Percentiles rank a stretch among this genome's conserved stretches.
phyloP scores from a whole-genome alignment of 108 stramenopile genomes.

The Skeletonema tropicum region DNA sequence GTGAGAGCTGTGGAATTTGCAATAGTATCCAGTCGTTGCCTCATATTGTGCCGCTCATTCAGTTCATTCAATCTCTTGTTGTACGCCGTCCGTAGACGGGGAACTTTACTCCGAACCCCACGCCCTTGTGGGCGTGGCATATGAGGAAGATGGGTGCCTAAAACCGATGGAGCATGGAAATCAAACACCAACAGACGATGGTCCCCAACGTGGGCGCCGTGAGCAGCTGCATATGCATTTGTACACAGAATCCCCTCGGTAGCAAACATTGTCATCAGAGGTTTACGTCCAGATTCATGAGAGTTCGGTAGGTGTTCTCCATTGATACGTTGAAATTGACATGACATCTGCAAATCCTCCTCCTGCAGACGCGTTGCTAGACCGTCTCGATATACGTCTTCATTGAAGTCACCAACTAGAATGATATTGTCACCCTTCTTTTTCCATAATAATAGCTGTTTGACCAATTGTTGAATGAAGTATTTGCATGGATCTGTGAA shows the following conservation, averaged over 20 bases:
- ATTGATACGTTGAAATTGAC: not conserved
- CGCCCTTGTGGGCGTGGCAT: not conserved
- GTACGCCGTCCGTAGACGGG: slow-evolving; percentile 2
- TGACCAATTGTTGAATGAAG: not conserved
- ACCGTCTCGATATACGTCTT: not conserved
- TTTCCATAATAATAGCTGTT: not conserved
- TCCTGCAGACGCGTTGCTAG: not conserved
- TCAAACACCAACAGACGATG: slow-evolving; percentile 19
- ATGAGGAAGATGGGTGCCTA: slow-evolving; percentile 7
- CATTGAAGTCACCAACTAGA: slow-evolving; percentile 5
- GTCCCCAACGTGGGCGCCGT: slow-evolving; percentile 22
- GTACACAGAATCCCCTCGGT: not conserved
- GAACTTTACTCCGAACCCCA: slow-evolving; percentile 1
- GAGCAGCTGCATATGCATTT: not conserved
- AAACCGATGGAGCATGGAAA: slow-evolving; percentile 3
- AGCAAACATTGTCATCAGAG: slow-evolving; percentile 20
- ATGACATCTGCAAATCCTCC: not conserved
- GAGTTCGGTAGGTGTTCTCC: not conserved
- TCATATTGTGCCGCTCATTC: not conserved
- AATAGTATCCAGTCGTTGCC: not conserved
- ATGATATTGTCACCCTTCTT: not conserved
- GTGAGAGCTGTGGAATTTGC: not conserved
- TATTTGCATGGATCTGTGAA: not conserved
- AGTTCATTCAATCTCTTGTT: not conserved
- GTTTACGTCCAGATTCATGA: not conserved